phyloP scores from a whole-genome alignment of 257 asterid species.

The Ehretia macrophylla region DNA sequence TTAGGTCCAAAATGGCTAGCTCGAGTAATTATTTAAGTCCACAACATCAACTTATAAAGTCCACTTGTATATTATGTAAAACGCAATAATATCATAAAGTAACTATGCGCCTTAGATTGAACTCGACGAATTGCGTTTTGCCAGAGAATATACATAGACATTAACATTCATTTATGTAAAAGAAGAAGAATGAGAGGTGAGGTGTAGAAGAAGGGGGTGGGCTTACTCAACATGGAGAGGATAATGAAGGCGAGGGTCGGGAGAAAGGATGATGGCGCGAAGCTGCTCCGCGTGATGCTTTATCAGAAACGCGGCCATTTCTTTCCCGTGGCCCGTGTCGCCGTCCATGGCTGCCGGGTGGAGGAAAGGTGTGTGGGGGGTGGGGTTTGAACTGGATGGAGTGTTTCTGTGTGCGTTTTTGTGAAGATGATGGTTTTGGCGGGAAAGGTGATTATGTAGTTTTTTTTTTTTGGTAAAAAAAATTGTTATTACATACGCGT shows the following conservation, averaged over 20 bases:
- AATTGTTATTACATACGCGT: too few species aligned
- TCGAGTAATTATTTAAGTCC: not conserved
- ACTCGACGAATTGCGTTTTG: too few species aligned
- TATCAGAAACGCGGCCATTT: conserved; percentile 66
- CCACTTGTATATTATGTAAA: too few species aligned
- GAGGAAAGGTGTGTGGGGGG: conserved; percentile 3
- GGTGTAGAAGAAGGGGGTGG: not conserved
- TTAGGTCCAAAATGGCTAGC: not conserved
- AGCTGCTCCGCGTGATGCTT: conserved; percentile 57
- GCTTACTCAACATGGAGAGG: conserved; percentile 74
- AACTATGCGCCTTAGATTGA: too few species aligned
- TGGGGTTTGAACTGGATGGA: too few species aligned
- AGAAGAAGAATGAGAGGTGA: not conserved
- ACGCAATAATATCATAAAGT: too few species aligned
- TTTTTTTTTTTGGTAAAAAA: too few species aligned
- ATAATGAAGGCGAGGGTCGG: conserved; percentile 87
- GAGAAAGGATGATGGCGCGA: conserved; percentile 43
- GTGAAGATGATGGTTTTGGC: conserved; percentile 2
- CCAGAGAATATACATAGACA: too few species aligned
- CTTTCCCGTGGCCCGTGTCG: conserved; percentile 36
- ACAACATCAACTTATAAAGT: not conserved
- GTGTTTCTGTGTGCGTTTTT: too few species aligned
- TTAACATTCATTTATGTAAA: too few species aligned
- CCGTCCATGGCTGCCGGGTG: conserved; percentile 31
- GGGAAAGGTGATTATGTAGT: not conserved